Conservation (phyloP, 2,329 filamentous ascomycete species). For the Ophiostoma angusticollis region DNA sequence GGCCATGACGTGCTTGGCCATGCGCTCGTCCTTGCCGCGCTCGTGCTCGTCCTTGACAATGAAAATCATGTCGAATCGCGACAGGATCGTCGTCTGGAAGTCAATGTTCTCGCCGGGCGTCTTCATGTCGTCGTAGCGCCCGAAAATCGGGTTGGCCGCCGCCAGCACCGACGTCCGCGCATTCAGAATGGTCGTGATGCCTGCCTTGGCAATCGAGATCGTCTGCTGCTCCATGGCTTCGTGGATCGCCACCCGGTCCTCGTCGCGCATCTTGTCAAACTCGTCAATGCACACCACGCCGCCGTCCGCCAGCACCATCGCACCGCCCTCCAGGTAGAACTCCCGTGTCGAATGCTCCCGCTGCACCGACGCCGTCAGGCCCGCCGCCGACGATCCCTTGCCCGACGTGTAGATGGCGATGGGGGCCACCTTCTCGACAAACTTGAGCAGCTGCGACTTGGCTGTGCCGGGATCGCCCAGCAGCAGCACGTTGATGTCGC, state of each 20-base stretch:
- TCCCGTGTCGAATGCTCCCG: constrained; percentile 83
- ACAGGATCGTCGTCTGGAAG: constrained; percentile 96
- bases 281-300: constrained; percentile 98
- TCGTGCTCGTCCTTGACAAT: constrained; percentile 95
- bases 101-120: constrained; percentile 97
- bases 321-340: constrained; percentile 95
- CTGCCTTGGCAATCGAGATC: constrained; percentile 96
- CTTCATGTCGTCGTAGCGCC: constrained; percentile 95
- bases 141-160: constrained; percentile 94
- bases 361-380: constrained; percentile 94
- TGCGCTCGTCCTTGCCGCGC: constrained; percentile 75
- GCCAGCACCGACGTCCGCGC: constrained; percentile 89
- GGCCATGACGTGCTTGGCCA: constrained; percentile 93
- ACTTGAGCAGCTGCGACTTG: constrained; percentile 94
- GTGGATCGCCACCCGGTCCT: constrained; percentile 94
- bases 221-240: constrained; percentile 99
- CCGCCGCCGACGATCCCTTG: constrained; percentile 92
- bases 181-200: constrained; percentile 96
- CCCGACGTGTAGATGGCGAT: constrained; percentile 98
- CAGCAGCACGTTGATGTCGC: constrained; percentile 94
- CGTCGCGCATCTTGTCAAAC: constrained; percentile 99
- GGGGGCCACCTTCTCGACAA: constrained; percentile 89
- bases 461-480: constrained; percentile 96
- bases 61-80: constrained; percentile 99
- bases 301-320: constrained; percentile 94